Conservation (phyloP, 202 grass and related monocot genomes). For the Schoenoplectus triqueter region DNA sequence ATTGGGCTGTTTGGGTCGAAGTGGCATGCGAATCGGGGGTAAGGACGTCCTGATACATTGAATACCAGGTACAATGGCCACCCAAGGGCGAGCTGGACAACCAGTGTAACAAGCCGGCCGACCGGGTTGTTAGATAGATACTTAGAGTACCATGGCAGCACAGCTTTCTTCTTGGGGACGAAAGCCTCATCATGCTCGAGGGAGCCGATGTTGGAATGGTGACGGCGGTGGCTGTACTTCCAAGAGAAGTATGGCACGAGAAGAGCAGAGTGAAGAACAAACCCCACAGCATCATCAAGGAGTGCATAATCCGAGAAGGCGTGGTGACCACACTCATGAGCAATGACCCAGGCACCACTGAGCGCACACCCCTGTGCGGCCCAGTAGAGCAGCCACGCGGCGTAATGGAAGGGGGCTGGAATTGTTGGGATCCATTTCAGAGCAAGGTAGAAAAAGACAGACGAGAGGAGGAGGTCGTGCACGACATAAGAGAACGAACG, state of each 20-base stretch:
- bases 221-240: slow-evolving; percentile 94
- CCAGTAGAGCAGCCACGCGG: slow-evolving; percentile 78
- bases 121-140: slow-evolving; percentile 82
- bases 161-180: slow-evolving; percentile 75
- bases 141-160: slow-evolving; percentile 53
- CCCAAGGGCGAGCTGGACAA: slow-evolving; percentile 70
- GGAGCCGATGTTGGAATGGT: slow-evolving; percentile 93
- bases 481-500: slow-evolving; percentile 86
- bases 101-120: slow-evolving; percentile 54
- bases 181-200: slow-evolving; percentile 91
- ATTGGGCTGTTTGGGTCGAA: slow-evolving; percentile 84
- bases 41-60: slow-evolving; percentile 81
- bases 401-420: slow-evolving; percentile 40
- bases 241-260: slow-evolving; percentile 91
- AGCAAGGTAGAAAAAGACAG: slow-evolving; percentile 60
- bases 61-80: slow-evolving; percentile 84
- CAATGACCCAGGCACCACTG: slow-evolving; percentile 84
- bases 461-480: slow-evolving; percentile 60
- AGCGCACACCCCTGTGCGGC: slow-evolving; percentile 64
- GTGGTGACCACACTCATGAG: slow-evolving; percentile 93
- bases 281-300: slow-evolving; percentile 71
- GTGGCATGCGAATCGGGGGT: slow-evolving; percentile 95
- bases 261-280: slow-evolving; percentile 84
- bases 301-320: slow-evolving; percentile 80
- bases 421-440: slow-evolving; percentile 56